These are phyloP conservation scores for Centaurea solstitialis DNA, from an alignment of 129 eudicot species.

Conservation along the genomic window DNA sequence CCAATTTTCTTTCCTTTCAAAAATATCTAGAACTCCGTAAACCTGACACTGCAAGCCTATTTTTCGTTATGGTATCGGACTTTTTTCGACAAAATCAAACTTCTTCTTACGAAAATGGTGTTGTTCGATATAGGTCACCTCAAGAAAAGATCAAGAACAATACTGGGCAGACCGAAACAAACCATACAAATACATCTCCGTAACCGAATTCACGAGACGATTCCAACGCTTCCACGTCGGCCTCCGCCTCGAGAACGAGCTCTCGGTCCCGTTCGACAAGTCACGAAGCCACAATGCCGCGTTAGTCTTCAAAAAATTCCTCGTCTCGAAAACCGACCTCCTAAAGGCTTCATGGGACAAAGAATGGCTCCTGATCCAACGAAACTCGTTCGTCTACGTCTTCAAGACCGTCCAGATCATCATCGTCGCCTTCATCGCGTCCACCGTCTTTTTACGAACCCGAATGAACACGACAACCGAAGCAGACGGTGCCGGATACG, in stretches of 20 bases:
- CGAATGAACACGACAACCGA: conserved; percentile 57
- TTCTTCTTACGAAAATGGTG: too few relatives aligned
- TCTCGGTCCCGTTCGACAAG: conserved; percentile 72
- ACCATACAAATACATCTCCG: conserved; percentile 72
- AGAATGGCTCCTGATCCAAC: conserved; percentile 77
- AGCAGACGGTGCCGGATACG: conserved; percentile 64
- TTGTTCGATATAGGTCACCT: conserved; percentile 63
- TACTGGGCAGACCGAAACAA: conserved; percentile 72
- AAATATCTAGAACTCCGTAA: too few relatives aligned
- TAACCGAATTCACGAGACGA: conserved; percentile 52
- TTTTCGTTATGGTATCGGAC: too few relatives aligned
- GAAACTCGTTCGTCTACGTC: conserved; percentile 75
- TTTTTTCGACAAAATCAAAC: too few relatives aligned
- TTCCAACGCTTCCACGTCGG: conserved; percentile 88
- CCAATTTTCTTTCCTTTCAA: too few relatives aligned
- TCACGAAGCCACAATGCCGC: conserved; percentile 71
- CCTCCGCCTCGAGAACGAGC: conserved; percentile 69
- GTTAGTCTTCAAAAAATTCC: conserved; percentile 62
- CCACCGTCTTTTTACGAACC: conserved; percentile 78
- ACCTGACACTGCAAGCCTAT: too few relatives aligned
- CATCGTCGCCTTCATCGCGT: conserved; percentile 71
- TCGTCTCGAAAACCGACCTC: conserved; percentile 65
- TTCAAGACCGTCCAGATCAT: conserved; percentile 84
- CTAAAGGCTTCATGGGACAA: conserved; percentile 82
- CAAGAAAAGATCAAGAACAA: conserved; percentile 94